Evolutionary conservation across 2,329 filamentous ascomycete species (phyloP).

Genomic region (Paracorniculantispora psalliotae): DNA sequence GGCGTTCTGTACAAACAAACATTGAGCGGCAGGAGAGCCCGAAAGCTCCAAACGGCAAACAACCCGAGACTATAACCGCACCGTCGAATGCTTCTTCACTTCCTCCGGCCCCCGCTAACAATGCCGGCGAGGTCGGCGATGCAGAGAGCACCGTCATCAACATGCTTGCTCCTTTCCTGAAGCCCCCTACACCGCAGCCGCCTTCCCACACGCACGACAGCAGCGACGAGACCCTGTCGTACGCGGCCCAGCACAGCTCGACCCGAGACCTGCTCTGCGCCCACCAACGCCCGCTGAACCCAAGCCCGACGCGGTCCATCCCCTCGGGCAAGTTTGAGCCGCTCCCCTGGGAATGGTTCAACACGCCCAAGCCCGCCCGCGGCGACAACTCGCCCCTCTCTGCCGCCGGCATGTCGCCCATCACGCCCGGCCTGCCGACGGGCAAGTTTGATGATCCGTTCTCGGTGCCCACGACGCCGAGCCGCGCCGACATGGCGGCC

Average conservation of each 20-base stretch:
- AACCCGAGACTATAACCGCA: neutral
- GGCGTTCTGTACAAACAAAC: neutral
- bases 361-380: constrained; percentile 28
- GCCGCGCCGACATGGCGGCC: neutral
- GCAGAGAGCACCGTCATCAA: constrained; percentile 38
- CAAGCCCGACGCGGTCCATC: constrained; percentile 25
- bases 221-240: constrained; percentile 45
- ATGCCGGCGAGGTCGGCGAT: constrained; percentile 23
- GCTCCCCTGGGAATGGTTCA: constrained; percentile 50
- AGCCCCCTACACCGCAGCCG: constrained; percentile 39
- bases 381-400: constrained; percentile 8
- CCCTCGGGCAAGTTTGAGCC: constrained; percentile 29
- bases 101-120: constrained; percentile 13
- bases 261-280: constrained; percentile 47
- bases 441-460: constrained; percentile 12
- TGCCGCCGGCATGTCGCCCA: constrained; percentile 9
- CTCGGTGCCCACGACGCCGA: neutral
- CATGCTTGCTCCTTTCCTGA: constrained; percentile 46
- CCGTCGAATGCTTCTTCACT: neutral
- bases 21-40: neutral
- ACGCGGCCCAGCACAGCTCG: constrained; percentile 45
- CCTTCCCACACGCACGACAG: constrained; percentile 26
- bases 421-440: neutral
- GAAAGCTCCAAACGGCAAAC: neutral
- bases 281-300: constrained; percentile 25